Evolutionary conservation across 441 rosid species (phyloP).

Genomic region (Croton laevigatus): DNA sequence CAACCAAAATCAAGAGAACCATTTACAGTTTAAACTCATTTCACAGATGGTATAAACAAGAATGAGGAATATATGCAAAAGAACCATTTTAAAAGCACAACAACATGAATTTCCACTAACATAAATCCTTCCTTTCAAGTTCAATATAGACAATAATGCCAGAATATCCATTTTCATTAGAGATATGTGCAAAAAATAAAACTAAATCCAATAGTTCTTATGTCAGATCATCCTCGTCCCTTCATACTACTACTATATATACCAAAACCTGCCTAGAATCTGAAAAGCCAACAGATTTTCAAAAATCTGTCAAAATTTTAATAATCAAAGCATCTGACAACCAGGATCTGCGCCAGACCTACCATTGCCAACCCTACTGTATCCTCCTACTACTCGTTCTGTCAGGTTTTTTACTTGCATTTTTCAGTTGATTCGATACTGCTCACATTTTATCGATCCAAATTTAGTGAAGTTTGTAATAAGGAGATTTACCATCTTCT

Average conservation of each 20-base stretch:
- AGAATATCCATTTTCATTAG: slow-evolving; percentile 3
- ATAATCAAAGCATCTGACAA: background rate
- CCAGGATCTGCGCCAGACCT: background rate
- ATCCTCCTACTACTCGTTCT: background rate
- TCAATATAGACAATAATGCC: slow-evolving; percentile 9
- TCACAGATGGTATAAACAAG: background rate
- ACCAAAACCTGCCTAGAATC: slow-evolving; percentile 19
- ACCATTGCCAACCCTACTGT: background rate
- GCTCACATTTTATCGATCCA: slow-evolving; percentile 39
- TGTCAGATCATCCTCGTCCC: background rate
- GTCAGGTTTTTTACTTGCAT: background rate
- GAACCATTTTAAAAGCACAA: background rate
- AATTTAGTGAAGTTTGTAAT: slow-evolving; percentile 33
- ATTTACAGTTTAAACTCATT: background rate
- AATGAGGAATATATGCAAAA: background rate
- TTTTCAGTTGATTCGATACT: slow-evolving; percentile 23
- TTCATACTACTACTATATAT: background rate
- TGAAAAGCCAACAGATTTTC: background rate
- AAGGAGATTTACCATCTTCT: slow-evolving; percentile 30
- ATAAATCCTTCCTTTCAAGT: background rate
- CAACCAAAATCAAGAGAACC: background rate
- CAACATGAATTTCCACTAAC: background rate
- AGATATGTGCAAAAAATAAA: background rate
- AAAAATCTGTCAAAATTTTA: slow-evolving; percentile 22
- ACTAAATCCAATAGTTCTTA: background rate